Evolutionary conservation across 1,284 basidiomycete genomes (phyloP), one percentile per base, ranked within the genome.

Genomic region (Tetrapyrgos nigripes): DNA sequence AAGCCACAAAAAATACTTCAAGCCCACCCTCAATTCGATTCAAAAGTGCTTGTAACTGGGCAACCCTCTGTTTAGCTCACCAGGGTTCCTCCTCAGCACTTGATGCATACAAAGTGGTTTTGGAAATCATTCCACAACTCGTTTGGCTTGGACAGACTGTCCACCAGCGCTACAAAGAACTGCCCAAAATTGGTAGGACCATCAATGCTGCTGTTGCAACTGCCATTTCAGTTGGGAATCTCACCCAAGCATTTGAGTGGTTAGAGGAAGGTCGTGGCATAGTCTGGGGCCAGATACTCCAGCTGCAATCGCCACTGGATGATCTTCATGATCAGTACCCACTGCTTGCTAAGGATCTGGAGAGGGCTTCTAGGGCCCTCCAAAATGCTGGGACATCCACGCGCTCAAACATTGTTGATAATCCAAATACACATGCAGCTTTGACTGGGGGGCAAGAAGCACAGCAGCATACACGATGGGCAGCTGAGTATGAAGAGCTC

Each of bases 191-290:
- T 40, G 49, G 43, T 10, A 23, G 28, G 8, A 17, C 50, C 26
- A 37, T 27, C 5, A 33, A 23, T 26, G 40, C 50, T 23, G 60
- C 60, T 14, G 60, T 53, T 2, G 57, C 62, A 11, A 29, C 49
- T 13, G 62, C 62, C 4, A 57, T 64, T 35, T 5, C n/a, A 8
- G 4, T n/a, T 6, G 55, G 47, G 3, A 21, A 56, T 10, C 28
- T 57, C 23, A 40, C 57, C 6, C 28, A 24, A 3, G 67, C 67
- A 4, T 19, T 70, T 3, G 66, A 68, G 45, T 68, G 66, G 63
- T 49, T 66, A 1, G 68, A 70, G 46, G 48, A 66, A 33, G 67
- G 66, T 21, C 57, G 67, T 9, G 67, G 43, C 24, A 57, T 11
- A 43, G n/a, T n/a, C n/a, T n/a, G n/a, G n/a, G n/a, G n/a, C n/a